phyloP scores from a whole-genome alignment of 2,329 filamentous ascomycete genomes.

The Nemania diffusa region DNA sequence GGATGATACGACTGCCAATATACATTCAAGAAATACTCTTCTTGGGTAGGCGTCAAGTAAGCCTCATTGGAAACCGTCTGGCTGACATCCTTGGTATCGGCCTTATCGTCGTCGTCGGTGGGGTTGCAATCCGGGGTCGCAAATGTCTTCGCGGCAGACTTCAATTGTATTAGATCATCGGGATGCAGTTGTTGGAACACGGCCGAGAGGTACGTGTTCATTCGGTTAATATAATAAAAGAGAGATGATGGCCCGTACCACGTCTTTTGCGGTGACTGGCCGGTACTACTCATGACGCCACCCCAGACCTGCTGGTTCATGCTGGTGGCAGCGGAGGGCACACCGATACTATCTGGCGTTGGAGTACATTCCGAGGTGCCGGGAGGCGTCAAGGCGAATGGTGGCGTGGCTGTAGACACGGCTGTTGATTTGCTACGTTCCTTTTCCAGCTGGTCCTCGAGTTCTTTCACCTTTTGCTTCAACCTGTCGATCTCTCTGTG shows the following conservation, averaged over 20 bases:
- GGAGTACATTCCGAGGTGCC: conserved; percentile 31
- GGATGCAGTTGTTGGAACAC: conserved; percentile 49
- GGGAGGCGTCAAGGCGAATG: conserved; percentile 33
- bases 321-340: background rate
- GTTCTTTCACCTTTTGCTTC: conserved; percentile 47
- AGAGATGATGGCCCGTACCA: conserved; percentile 57
- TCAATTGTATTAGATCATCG: conserved; percentile 48
- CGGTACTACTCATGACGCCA: conserved; percentile 51
- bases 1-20: conserved; percentile 61
- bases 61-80: conserved; percentile 38
- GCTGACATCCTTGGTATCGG: conserved; percentile 28
- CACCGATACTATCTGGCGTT: conserved; percentile 10
- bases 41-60: conserved; percentile 53
- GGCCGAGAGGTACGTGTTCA: conserved; percentile 52
- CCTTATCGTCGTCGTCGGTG: conserved; percentile 32
- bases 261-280: conserved; percentile 49
- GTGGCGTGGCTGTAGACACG: background rate
- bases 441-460: conserved; percentile 46
- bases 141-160: conserved; percentile 41
- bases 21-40: conserved; percentile 59
- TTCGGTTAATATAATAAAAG: conserved; percentile 55
- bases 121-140: conserved; percentile 39
- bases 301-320: conserved; percentile 46
- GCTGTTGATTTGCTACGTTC: conserved; percentile 24
- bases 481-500: conserved; percentile 52